A percentile compares a stretch with the other conserved stretches of the same genome.
Conservation (phyloP, 2,329 filamentous ascomycete species). For the Camillea tinctor region DNA sequence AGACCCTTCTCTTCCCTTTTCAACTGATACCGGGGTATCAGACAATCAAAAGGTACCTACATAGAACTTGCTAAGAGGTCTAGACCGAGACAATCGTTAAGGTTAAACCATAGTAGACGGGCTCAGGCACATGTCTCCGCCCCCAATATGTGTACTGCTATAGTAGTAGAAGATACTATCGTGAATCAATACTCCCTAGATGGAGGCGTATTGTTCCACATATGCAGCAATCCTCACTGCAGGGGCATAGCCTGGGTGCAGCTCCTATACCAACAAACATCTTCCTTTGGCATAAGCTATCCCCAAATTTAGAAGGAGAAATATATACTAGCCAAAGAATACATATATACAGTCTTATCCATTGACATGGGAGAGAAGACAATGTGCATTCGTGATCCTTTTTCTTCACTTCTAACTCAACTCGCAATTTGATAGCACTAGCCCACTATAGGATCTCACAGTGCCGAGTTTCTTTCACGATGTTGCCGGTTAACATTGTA, state of each 20-base stretch:
- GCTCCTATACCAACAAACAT: background rate
- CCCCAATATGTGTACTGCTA: background rate
- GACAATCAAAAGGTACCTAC: background rate
- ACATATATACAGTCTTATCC: background rate
- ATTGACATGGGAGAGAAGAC: background rate
- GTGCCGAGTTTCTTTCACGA: background rate
- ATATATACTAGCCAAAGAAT: background rate
- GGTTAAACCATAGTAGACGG: background rate
- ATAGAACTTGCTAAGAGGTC: background rate
- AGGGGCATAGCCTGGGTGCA: background rate
- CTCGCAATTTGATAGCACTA: background rate
- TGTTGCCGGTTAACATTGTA: background rate
- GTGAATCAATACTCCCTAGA: background rate
- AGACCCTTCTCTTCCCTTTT: background rate
- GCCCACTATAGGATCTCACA: background rate
- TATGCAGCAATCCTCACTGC: background rate
- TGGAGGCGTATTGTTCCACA: background rate
- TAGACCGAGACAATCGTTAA: background rate
- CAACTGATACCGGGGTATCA: background rate
- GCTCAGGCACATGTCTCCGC: background rate
- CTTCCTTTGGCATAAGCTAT: background rate
- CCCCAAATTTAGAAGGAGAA: background rate
- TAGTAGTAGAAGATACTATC: background rate
- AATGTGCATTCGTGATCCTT: background rate
- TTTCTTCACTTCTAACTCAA: background rate